Base-by-base conservation (phyloP, 2,329 filamentous ascomycete species). In the Exophiala aquamarina region DNA sequence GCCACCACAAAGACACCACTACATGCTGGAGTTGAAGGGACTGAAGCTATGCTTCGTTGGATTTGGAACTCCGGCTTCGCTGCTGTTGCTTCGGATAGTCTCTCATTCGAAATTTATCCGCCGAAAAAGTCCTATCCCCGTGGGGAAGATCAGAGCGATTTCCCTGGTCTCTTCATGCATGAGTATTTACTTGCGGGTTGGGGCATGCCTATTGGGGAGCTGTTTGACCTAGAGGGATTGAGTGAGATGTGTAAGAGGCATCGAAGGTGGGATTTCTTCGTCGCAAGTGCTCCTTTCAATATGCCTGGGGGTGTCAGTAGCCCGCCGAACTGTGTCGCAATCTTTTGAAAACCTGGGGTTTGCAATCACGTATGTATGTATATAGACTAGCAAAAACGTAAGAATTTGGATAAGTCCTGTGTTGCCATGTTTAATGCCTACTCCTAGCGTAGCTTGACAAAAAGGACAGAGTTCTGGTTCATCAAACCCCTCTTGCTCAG, bases 1-100 rank as follows among this genome's bases (percentile, higher is more conserved):
- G 52, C 56, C 0, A 47, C 60, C 0, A 65, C 65, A 0, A 61
- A 67, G 1, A 65, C 29, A 10, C 50, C 50, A 14, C 44, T 45
- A 20, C 50, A 54, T 19, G 41, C 71, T 44, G 78, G 77, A 1
- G 66, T 80, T 2, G 69, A 77, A 41, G 73, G 73, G 1, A 72
- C 70, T 2, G 66, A 73, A 13, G 70, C 68, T 3, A 73, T 72
- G 5, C 66, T 80, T 10, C 68, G 71, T 28, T 83, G 79, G 79
- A 65, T 82, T 14, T 83, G 79, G 78, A 73, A 81, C 44, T 69
- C 74, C 39, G 65, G 69, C 13, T 81, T 83, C 54, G 66, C 77
- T 0, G 80, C 79, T 1, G 72, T 82, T 0, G 80, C 73, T 0
- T 75, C 78, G 1, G 81, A 84, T 49, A 70, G 72, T 39, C 74